Base-by-base conservation (phyloP, 192 early-diverging fungal genomes). In the Funneliformis geosporum region DNA sequence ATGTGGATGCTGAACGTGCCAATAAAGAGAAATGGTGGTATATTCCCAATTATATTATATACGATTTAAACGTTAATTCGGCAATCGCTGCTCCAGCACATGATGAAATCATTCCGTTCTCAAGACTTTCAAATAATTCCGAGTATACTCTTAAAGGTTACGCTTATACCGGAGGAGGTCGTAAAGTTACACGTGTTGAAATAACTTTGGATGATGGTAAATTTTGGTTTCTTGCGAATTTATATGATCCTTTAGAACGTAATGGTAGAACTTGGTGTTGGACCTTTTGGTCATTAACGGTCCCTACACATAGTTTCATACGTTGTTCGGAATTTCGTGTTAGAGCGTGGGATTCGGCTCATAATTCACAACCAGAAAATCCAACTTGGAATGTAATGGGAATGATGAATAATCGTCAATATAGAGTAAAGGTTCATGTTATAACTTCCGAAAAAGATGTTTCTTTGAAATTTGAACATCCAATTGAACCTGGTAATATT, bases 41-140 rank as follows among this genome's bases (percentile, higher is more conserved):
- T 38, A 81, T 80, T 9, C 90, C 88, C 7, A 85, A 91, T 42
- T 93, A 90, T 79, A 90, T 89, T 69, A 85, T 93, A 60, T 84
- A 96, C 82, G 94, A 96, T 76, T 81, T 95, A 76, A 95, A 94
- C 27, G 87, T 97, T 73, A 93, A 96, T 84, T 92, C 91, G 74
- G 93, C 87, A 11, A 90, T 97, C 55, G 83, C 89, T 60, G 78
- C 83, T 8, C 94, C 95, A 9, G 80, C 85, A 21, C 88, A 94
- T 65, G 88, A 85, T 61, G 88, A 89, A 79, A 40, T 60, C 18
- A 81, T 85, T 71, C 10, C 18, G 12, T 28, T 77, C 10, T 77
- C 62, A 50, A 66, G 16, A 1, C 66, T 67, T 18, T 6, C 33
- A 27, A 43, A 27, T 67, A 83, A 65, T 21, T 46, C 39, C 40